Conservation (phyloP, 164 flowering plant genomes). For the Magnolia sinica region DNA sequence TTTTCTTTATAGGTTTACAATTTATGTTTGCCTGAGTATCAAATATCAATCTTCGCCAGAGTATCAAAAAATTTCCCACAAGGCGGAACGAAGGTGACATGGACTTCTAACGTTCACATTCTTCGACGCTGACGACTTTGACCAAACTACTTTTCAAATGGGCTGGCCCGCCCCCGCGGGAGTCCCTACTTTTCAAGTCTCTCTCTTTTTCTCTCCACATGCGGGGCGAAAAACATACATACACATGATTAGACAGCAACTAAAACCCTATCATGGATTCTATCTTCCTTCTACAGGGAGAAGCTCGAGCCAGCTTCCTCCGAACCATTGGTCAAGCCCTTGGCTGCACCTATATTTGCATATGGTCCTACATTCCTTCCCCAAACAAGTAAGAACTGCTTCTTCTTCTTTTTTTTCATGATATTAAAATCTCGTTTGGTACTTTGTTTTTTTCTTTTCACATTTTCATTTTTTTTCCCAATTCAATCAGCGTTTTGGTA, state of each 20-base stretch:
- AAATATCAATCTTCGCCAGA: too few species aligned
- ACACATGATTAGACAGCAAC: not conserved
- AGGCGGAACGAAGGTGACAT: too few species aligned
- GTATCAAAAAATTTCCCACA: too few species aligned
- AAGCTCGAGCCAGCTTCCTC: conserved; percentile 30
- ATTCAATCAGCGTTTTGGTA: conserved; percentile 33
- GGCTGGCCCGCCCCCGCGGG: too few species aligned
- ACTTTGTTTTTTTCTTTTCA: not conserved
- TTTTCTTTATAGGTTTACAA: too few species aligned
- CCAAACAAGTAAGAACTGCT: conserved; percentile 5
- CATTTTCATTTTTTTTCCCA: not conserved
- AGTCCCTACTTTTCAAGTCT: not conserved
- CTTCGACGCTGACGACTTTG: too few species aligned
- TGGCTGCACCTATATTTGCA: conserved; percentile 60
- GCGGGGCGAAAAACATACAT: not conserved
- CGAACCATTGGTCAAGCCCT: conserved; percentile 30
- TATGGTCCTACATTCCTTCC: conserved; percentile 60
- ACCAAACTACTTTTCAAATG: too few species aligned
- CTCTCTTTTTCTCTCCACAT: conserved; percentile 1
- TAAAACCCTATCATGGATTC: conserved; percentile 36
- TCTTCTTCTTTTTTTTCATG: not conserved
- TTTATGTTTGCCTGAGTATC: too few species aligned
- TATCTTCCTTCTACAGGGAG: conserved; percentile 34
- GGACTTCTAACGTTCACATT: too few species aligned
- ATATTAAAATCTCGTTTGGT: not conserved